phyloP scores from a whole-genome alignment of 495 filamentous ascomycete genomes.

The Penicillium egyptiacum region DNA sequence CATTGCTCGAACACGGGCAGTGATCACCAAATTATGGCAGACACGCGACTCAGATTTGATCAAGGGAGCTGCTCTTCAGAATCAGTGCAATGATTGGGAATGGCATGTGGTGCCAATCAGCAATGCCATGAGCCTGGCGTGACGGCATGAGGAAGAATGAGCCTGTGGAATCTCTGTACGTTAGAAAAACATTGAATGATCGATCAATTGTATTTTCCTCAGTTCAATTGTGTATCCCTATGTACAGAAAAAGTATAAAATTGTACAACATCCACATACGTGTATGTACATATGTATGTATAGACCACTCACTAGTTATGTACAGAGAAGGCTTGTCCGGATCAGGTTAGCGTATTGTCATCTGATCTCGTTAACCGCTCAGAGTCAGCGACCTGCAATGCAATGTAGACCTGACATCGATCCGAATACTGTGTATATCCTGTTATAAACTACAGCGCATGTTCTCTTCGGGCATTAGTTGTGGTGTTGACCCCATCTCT shows the following conservation, averaged over 20 bases:
- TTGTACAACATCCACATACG: background rate
- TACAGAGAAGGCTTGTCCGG: background rate
- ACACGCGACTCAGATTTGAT: conserved; percentile 40
- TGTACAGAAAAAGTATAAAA: background rate
- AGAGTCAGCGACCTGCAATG: conserved; percentile 5
- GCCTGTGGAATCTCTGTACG: background rate
- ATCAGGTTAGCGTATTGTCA: conserved; percentile 11
- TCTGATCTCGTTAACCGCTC: conserved; percentile 16
- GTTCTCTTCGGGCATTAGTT: background rate
- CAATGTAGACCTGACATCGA: background rate
- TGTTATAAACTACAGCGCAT: background rate
- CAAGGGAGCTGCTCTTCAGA: conserved; percentile 21
- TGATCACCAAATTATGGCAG: conserved; percentile 47
- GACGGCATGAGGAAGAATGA: conserved; percentile 15
- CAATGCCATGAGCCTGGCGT: conserved; percentile 43
- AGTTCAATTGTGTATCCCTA: background rate
- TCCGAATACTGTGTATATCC: background rate
- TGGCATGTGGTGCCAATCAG: conserved; percentile 45
- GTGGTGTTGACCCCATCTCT: background rate
- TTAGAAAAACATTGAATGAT: background rate
- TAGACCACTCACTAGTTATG: background rate
- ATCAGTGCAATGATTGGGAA: conserved; percentile 43
- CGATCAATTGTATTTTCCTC: background rate
- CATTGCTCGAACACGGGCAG: conserved; percentile 42
- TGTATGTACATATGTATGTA: background rate